These are phyloP conservation scores for Hevea brasiliensis DNA, from an alignment of 345 rosid genomes.

Conservation along the genomic window DNA sequence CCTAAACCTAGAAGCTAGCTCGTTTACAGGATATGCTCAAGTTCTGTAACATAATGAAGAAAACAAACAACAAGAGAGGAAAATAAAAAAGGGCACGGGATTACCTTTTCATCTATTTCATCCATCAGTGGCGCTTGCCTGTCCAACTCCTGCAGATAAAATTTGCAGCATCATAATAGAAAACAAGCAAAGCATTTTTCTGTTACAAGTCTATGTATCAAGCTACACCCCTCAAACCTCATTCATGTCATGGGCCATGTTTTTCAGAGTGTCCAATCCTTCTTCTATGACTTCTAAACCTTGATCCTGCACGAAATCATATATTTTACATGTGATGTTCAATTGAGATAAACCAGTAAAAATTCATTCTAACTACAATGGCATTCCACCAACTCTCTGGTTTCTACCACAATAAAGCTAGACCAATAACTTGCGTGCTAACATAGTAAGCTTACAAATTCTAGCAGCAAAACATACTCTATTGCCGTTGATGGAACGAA, in stretches of 20 bases:
- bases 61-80: not conserved
- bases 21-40: not conserved
- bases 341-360: not conserved
- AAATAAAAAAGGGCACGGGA: not conserved
- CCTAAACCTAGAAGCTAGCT: not conserved
- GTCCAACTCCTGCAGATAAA: slow-evolving; percentile 28
- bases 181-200: not conserved
- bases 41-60: not conserved
- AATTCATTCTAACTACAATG: not conserved
- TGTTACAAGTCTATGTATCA: not conserved
- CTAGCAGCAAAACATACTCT: not conserved
- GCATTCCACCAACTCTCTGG: not conserved
- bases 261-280: slow-evolving; percentile 33
- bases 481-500: not conserved
- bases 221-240: slow-evolving; percentile 24
- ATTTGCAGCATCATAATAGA: not conserved
- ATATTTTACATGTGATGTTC: not conserved
- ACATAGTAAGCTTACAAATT: not conserved
- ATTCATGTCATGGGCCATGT: slow-evolving; percentile 33
- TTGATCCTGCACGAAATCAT: slow-evolving; percentile 30
- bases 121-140: slow-evolving; percentile 34
- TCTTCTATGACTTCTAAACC: slow-evolving; percentile 36
- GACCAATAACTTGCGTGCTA: not conserved
- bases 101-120: slow-evolving; percentile 39
- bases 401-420: not conserved